These are phyloP conservation scores for Rhododendron simsii DNA, from an alignment of 148 eudicot species.

Conservation along the genomic window DNA sequence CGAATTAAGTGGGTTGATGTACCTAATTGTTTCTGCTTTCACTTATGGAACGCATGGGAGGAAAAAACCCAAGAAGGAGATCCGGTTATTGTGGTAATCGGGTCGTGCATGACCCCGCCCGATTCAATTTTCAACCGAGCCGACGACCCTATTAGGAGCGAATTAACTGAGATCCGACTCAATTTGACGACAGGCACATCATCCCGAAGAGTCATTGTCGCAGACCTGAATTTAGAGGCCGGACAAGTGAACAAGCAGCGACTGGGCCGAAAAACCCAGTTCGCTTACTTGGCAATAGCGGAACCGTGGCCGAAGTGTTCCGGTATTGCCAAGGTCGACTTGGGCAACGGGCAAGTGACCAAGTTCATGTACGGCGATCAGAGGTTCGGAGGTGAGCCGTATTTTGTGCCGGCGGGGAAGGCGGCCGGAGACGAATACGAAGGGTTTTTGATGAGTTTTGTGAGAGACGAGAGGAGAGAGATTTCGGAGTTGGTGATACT, in stretches of 20 bases:
- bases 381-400: constrained; percentile 59
- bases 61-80: constrained; percentile 25
- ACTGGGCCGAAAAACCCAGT: constrained; percentile 36
- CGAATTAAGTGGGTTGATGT: constrained; percentile 43
- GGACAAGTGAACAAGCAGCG: constrained; percentile 40
- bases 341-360: constrained; percentile 32
- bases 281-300: constrained; percentile 46
- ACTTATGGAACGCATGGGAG: constrained; percentile 64
- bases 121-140: constrained; percentile 38
- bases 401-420: constrained; percentile 21
- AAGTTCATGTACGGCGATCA: constrained; percentile 35
- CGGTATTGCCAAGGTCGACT: constrained; percentile 57
- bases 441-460: constrained; percentile 24
- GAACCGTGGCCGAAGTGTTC: constrained; percentile 63
- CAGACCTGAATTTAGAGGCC: constrained; percentile 40
- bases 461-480: constrained; percentile 39
- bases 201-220: constrained; percentile 29
- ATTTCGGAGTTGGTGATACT: constrained; percentile 44
- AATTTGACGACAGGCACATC: constrained; percentile 39
- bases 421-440: constrained; percentile 21
- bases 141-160: constrained; percentile 15
- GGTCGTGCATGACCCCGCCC: constrained; percentile 56
- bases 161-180: constrained; percentile 39
- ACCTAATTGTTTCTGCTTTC: constrained; percentile 50
- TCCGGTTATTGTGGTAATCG: constrained; percentile 33